Conservation (phyloP, 805 yeast species). For the Wickerhamiella bombiphila region DNA sequence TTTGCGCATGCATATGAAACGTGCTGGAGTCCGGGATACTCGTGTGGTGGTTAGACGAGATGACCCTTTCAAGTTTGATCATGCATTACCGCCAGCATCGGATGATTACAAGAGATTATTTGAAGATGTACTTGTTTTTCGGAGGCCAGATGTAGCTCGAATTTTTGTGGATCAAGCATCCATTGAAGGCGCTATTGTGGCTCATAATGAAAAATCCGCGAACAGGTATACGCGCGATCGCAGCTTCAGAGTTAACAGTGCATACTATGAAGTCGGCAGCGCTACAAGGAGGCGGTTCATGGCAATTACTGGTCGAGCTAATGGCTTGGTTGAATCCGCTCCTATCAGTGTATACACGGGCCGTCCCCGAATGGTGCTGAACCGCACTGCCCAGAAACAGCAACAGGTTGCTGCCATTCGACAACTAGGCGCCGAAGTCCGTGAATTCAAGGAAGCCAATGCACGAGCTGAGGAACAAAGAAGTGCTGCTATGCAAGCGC, state of each 20-base stretch:
- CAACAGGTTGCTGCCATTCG: too few species aligned
- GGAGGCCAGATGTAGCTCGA: conserved; percentile 4
- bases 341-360: background rate
- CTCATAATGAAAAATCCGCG: background rate
- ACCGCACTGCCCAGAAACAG: too few species aligned
- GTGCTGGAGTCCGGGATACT: conserved; percentile 18
- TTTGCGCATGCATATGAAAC: conserved; percentile 15
- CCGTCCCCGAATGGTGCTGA: too few species aligned
- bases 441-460: too few species aligned
- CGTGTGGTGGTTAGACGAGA: conserved; percentile 37
- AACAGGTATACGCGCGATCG: background rate
- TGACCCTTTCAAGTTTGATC: conserved; percentile 42
- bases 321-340: background rate
- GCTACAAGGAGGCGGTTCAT: background rate
- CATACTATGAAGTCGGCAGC: background rate
- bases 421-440: too few species aligned
- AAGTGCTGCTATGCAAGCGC: too few species aligned
- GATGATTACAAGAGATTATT: conserved; percentile 31
- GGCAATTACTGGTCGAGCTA: background rate
- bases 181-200: conserved; percentile 6
- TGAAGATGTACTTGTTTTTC: conserved; percentile 48
- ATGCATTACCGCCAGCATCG: conserved; percentile 29
- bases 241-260: background rate
- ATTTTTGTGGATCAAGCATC: conserved; percentile 21
- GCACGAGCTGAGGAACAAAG: too few species aligned